Conservation (phyloP, 169 alveolate genomes). For the Condylostoma magnum region DNA sequence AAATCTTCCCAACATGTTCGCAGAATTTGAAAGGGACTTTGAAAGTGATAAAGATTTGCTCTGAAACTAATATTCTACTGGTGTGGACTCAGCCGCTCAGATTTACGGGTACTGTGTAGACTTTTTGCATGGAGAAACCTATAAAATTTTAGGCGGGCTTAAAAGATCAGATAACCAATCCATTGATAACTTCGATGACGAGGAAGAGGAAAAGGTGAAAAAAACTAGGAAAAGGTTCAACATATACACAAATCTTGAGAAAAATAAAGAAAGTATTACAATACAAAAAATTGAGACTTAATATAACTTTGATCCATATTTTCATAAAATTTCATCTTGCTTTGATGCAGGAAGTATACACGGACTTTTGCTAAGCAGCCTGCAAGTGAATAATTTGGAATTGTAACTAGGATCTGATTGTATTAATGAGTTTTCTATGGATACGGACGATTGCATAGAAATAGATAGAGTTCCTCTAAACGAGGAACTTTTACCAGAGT, state of each 20-base stretch:
- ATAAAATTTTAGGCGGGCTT: conserved; percentile 17
- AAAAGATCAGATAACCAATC: not conserved
- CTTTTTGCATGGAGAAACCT: conserved; percentile 21
- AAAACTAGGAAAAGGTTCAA: not conserved
- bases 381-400: conserved; percentile 3
- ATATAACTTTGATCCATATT: conserved; percentile 12
- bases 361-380: conserved; percentile 6
- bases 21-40: not conserved
- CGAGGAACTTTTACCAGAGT: no score
- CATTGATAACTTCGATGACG: not conserved
- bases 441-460: no score
- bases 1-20: not conserved
- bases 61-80: conserved; percentile 13
- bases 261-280: not conserved
- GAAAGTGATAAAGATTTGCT: not conserved
- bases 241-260: no score
- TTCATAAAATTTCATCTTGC: not conserved
- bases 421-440: no score
- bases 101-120: conserved; percentile 28
- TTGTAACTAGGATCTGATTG: no score
- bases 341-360: conserved; percentile 13
- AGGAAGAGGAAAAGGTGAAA: conserved; percentile 13
- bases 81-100: not conserved
- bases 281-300: conserved; percentile 15
- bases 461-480: no score